Conservation (phyloP, 179 eudicot species). For the Sideroxylon spinosum region DNA sequence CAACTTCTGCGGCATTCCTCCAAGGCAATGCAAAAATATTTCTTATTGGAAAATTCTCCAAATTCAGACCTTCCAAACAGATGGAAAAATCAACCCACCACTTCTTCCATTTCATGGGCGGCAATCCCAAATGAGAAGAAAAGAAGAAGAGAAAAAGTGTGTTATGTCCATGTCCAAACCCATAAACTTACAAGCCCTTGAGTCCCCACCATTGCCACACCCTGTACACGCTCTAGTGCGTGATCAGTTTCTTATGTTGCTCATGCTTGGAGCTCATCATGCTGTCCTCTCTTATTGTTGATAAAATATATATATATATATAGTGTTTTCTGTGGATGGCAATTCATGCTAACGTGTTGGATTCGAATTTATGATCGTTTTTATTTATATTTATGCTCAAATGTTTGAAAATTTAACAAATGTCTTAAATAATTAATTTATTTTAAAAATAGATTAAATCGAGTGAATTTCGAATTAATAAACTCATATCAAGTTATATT, state of each 20-base stretch:
- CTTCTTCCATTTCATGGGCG: conserved; percentile 3
- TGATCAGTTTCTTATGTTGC: background rate
- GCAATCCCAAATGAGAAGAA: background rate
- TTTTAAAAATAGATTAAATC: too few relatives aligned
- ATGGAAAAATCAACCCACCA: background rate
- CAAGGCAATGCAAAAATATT: background rate
- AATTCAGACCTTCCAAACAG: background rate
- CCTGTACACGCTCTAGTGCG: background rate
- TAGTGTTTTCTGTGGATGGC: background rate
- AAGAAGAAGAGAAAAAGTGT: background rate
- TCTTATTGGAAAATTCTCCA: background rate
- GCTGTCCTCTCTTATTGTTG: background rate
- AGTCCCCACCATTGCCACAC: conserved; percentile 3
- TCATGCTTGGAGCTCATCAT: background rate
- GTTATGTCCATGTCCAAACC: conserved; percentile 7
- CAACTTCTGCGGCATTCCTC: background rate
- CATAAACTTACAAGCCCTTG: conserved; percentile 2
- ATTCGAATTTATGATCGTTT: too few relatives aligned
- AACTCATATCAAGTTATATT: too few relatives aligned
- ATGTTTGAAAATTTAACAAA: too few relatives aligned
- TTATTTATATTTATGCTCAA: too few relatives aligned
- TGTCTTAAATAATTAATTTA: too few relatives aligned
- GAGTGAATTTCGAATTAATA: too few relatives aligned
- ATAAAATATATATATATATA: background rate
- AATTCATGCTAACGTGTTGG: too few relatives aligned